Evolutionary conservation across 129 eudicot genomes (phyloP).

Genomic region (Ambrosia artemisiifolia): DNA sequence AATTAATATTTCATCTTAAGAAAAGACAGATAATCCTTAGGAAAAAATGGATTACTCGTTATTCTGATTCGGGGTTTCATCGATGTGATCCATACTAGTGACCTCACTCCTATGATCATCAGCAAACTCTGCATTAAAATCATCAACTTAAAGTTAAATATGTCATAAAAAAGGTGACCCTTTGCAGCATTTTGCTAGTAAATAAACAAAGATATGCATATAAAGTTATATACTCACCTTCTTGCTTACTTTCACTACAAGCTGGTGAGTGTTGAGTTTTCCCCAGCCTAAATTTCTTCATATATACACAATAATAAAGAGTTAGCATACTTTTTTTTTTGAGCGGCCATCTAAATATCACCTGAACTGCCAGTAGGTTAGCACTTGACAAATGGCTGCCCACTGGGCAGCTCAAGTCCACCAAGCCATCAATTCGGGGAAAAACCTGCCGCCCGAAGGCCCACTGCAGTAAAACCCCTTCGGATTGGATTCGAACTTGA

Average conservation of each 20-base stretch:
- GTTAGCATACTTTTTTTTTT: too few relatives aligned
- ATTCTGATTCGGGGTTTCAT: slow-evolving; percentile 45
- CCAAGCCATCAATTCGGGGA: too few relatives aligned
- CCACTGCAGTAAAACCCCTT: too few relatives aligned
- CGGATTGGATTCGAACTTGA: too few relatives aligned
- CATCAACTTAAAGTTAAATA: background rate
- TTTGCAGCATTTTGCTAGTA: background rate
- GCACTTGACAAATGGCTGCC: too few relatives aligned
- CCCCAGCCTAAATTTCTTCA: slow-evolving; percentile 93
- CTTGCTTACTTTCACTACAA: slow-evolving; percentile 48
- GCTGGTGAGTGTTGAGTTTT: slow-evolving; percentile 58
- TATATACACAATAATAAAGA: background rate
- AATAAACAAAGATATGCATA: slow-evolving; percentile 7
- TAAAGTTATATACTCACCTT: slow-evolving; percentile 39
- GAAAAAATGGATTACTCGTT: slow-evolving; percentile 46
- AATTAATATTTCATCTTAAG: background rate
- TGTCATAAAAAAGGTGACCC: slow-evolving; percentile 2
- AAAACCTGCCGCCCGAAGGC: too few relatives aligned
- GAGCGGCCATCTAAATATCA: too few relatives aligned
- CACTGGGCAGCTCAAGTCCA: too few relatives aligned
- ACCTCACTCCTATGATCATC: slow-evolving; percentile 44
- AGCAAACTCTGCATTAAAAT: slow-evolving; percentile 37
- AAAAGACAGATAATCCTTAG: background rate
- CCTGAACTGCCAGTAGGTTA: too few relatives aligned
- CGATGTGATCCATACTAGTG: slow-evolving; percentile 41